Evolutionary conservation across 2,329 filamentous ascomycete genomes (phyloP).

Genomic region (Aspergillus eucalypticola): DNA sequence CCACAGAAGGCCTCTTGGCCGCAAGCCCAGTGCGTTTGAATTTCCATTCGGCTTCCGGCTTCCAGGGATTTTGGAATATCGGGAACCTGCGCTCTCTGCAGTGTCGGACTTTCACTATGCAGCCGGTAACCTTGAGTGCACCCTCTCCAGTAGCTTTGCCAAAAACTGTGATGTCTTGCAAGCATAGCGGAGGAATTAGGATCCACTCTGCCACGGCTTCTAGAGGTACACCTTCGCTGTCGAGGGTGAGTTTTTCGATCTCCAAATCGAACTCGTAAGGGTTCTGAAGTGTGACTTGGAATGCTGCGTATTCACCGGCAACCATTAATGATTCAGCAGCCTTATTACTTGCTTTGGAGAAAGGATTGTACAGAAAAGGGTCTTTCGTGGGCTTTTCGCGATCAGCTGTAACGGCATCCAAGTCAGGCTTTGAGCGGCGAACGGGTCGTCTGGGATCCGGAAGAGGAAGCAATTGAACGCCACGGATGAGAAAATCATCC

Average conservation of each 20-base stretch:
- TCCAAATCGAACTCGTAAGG: conserved; percentile 91
- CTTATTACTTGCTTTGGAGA: conserved; percentile 65
- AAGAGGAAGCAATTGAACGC: conserved; percentile 68
- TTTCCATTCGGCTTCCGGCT: conserved; percentile 67
- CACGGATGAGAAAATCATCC: conserved; percentile 91
- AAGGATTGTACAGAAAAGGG: conserved; percentile 95
- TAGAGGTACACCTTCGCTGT: conserved; percentile 72
- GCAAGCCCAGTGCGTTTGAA: conserved; percentile 72
- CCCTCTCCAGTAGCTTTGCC: conserved; percentile 70
- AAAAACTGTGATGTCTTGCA: conserved; percentile 72
- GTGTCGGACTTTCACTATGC: conserved; percentile 74
- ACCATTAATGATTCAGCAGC: conserved; percentile 70
- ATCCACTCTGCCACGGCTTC: conserved; percentile 65
- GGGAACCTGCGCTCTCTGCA: conserved; percentile 82
- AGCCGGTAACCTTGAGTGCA: conserved; percentile 72
- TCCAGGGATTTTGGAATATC: conserved; percentile 78
- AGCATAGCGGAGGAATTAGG: conserved; percentile 75
- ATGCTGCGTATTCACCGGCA: conserved; percentile 73
- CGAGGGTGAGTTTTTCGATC: conserved; percentile 76
- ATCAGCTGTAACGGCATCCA: conserved; percentile 46
- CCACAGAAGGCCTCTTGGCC: conserved; percentile 53
- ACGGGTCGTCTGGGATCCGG: conserved; percentile 63
- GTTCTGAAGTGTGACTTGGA: conserved; percentile 85
- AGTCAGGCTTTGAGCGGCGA: conserved; percentile 59
- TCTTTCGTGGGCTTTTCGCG: conserved; percentile 55